These are phyloP conservation scores for Zizania latifolia DNA, from an alignment of 176 grass and related monocot genomes.

Conservation along the genomic window DNA sequence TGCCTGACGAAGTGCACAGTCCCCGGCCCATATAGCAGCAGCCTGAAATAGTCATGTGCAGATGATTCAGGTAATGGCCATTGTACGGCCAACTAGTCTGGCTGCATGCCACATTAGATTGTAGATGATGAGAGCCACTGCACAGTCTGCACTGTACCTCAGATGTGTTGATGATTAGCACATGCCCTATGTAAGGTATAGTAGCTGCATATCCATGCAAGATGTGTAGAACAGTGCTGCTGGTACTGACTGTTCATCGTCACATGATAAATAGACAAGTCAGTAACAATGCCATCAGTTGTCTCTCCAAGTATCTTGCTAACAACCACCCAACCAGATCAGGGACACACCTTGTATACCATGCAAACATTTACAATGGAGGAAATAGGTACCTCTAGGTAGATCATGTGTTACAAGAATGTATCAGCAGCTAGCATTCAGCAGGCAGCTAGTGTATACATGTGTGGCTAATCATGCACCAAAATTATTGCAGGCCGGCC, in stretches of 20 bases:
- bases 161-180: slow-evolving; percentile 11
- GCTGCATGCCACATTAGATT: not conserved
- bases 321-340: not conserved
- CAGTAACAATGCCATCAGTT: not conserved
- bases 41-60: slow-evolving; percentile 25
- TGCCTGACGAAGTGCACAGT: slow-evolving; percentile 2
- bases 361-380: not conserved
- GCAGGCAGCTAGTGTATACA: not conserved
- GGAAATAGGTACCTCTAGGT: not conserved
- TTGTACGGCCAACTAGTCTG: not conserved
- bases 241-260: not conserved
- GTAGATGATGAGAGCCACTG: not conserved
- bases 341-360: not conserved
- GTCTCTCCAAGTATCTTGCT: not conserved
- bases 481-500: slow-evolving; percentile 24
- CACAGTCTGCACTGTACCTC: slow-evolving; percentile 13
- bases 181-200: not conserved
- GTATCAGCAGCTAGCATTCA: not conserved
- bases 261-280: slow-evolving; percentile 1
- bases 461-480: slow-evolving; percentile 20
- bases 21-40: slow-evolving; percentile 8
- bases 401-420: no score
- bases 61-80: slow-evolving; percentile 37
- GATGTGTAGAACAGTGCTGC: not conserved
- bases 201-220: not conserved